Percentiles rank a stretch among this genome's conserved stretches.
Evolutionary conservation across 192 early-diverging fungal genomes (phyloP).

Genomic region (Blastocladiella britannica): DNA sequence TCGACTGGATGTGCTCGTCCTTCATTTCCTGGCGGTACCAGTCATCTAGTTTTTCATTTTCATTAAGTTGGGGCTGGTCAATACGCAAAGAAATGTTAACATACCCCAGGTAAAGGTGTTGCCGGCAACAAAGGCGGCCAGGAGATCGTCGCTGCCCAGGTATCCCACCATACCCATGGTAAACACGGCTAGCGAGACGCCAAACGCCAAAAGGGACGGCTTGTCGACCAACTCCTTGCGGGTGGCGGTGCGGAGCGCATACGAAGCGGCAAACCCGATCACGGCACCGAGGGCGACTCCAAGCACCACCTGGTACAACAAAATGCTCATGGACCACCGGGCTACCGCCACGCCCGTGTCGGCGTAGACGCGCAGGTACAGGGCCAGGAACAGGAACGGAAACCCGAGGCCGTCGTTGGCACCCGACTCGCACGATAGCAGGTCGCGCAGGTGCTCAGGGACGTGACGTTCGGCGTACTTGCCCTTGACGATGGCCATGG

Average conservation of each 20-base stretch:
- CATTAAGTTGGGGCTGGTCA: background rate
- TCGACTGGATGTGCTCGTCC: slow-evolving; percentile 71
- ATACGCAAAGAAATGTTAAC: background rate
- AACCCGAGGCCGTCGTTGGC: slow-evolving; percentile 76
- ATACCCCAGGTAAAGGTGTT: slow-evolving; percentile 64
- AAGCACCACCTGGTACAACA: slow-evolving; percentile 56
- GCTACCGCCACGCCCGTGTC: slow-evolving; percentile 39
- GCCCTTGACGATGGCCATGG: slow-evolving; percentile 85
- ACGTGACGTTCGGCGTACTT: slow-evolving; percentile 81
- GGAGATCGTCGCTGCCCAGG: slow-evolving; percentile 49
- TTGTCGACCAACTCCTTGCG: slow-evolving; percentile 62
- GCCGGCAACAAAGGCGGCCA: slow-evolving; percentile 60
- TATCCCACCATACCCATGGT: slow-evolving; percentile 50
- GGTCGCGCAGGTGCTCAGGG: slow-evolving; percentile 45
- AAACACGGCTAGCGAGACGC: slow-evolving; percentile 50
- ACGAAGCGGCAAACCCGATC: slow-evolving; percentile 46
- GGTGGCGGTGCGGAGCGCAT: slow-evolving; percentile 43
- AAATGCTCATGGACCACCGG: slow-evolving; percentile 56
- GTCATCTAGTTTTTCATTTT: too few species aligned
- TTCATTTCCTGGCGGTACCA: slow-evolving; percentile 72
- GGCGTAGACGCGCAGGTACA: slow-evolving; percentile 38
- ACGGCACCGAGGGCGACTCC: slow-evolving; percentile 46
- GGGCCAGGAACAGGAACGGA: slow-evolving; percentile 59
- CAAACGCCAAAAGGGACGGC: slow-evolving; percentile 59
- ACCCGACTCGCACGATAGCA: slow-evolving; percentile 56